Percentiles rank a stretch among this genome's conserved stretches.
phyloP scores from a whole-genome alignment of 2,329 filamentous ascomycete species.

The Claviceps fusiformis region DNA sequence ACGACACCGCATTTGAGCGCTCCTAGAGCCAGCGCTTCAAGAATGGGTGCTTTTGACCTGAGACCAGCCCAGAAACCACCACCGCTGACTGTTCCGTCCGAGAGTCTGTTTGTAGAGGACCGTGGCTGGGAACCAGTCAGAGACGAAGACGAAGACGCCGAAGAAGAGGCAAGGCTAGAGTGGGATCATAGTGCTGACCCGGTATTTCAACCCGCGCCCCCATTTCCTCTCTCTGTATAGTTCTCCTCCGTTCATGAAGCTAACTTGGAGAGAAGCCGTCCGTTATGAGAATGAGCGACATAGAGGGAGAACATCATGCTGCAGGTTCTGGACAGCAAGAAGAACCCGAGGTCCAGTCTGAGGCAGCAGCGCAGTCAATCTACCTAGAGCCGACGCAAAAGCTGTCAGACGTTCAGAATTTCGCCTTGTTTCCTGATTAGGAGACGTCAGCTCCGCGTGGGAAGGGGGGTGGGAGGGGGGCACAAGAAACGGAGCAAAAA shows the following conservation, averaged over 20 bases:
- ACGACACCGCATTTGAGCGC: slow-evolving; percentile 21
- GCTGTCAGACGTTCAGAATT: slow-evolving; percentile 49
- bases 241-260: slow-evolving; percentile 6
- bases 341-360: slow-evolving; percentile 8
- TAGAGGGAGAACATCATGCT: slow-evolving; percentile 15
- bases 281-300: slow-evolving; percentile 28
- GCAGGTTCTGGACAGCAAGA: slow-evolving; percentile 10
- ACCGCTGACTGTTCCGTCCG: slow-evolving; percentile 44
- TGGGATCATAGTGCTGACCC: slow-evolving; percentile 59
- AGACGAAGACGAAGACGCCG: slow-evolving; percentile 46
- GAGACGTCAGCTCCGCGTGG: neutral
- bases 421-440: slow-evolving; percentile 29
- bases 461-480: neutral
- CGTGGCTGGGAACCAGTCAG: slow-evolving; percentile 61
- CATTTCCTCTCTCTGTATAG: neutral
- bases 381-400: slow-evolving; percentile 59
- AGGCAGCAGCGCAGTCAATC: slow-evolving; percentile 15
- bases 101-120: slow-evolving; percentile 64
- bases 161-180: slow-evolving; percentile 52
- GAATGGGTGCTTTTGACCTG: slow-evolving; percentile 28
- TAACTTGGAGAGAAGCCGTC: slow-evolving; percentile 29
- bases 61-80: slow-evolving; percentile 41
- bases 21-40: slow-evolving; percentile 21
- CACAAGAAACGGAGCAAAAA: neutral
- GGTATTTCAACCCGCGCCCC: slow-evolving; percentile 27